Conservation (phyloP, 306 rosid genomes). For the Vigna mungo region DNA sequence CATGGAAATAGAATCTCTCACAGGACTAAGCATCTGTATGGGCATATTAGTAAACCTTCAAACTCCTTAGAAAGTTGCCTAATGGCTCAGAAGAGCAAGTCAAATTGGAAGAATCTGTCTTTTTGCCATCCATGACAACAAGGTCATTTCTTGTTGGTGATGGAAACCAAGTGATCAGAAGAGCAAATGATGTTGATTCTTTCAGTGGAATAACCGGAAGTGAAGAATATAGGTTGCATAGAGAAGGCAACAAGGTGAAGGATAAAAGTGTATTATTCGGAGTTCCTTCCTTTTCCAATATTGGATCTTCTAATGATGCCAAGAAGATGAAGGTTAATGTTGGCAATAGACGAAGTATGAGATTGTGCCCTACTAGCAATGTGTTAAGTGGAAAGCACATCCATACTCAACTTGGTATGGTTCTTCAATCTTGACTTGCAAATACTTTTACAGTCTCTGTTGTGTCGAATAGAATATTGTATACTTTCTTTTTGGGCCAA, state of each 20-base stretch:
- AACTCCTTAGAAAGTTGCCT: slow-evolving; percentile 86
- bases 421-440: slow-evolving; percentile 16
- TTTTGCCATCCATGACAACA: slow-evolving; percentile 49
- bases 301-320: slow-evolving; percentile 45
- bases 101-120: slow-evolving; percentile 60
- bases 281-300: slow-evolving; percentile 54
- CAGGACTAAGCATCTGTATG: slow-evolving; percentile 45
- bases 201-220: slow-evolving; percentile 45
- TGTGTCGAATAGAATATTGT: no score
- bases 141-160: slow-evolving; percentile 67
- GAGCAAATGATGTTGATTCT: slow-evolving; percentile 35
- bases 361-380: slow-evolving; percentile 48
- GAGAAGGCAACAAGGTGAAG: slow-evolving; percentile 44
- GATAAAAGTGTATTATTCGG: slow-evolving; percentile 50
- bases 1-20: slow-evolving; percentile 58
- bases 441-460: no score
- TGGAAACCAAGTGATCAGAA: slow-evolving; percentile 66
- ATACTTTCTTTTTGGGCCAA: no score
- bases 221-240: slow-evolving; percentile 47
- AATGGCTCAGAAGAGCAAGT: slow-evolving; percentile 75
- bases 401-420: slow-evolving; percentile 49
- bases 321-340: slow-evolving; percentile 46
- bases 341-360: slow-evolving; percentile 44
- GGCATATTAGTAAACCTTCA: slow-evolving; percentile 52
- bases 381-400: slow-evolving; percentile 46